Evolutionary conservation across 192 early-diverging fungal genomes (phyloP).

Genomic region (Backusella westeae): DNA sequence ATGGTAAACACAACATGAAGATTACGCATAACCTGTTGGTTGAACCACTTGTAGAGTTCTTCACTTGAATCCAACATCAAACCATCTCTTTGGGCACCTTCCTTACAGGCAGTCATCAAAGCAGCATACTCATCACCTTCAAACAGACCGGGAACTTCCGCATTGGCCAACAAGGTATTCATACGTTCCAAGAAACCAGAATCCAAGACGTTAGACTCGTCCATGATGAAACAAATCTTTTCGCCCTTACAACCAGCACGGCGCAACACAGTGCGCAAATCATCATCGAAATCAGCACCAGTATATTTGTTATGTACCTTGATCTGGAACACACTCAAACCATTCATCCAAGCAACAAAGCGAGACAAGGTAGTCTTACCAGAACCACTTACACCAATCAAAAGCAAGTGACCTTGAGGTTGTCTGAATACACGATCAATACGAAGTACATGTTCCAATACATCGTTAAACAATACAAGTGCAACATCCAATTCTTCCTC

Average conservation of each 20-base stretch:
- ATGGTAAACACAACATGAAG: conserved; percentile 99
- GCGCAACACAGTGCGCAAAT: conserved; percentile 85
- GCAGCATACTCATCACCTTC: conserved; percentile 97
- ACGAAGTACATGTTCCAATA: conserved; percentile 94
- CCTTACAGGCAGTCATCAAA: conserved; percentile 93
- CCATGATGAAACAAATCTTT: conserved; percentile 97
- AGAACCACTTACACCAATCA: conserved; percentile 96
- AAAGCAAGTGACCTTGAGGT: conserved; percentile 94
- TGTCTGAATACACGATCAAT: conserved; percentile 99
- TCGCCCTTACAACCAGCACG: conserved; percentile 96
- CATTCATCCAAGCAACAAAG: conserved; percentile 99
- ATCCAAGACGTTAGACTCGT: conserved; percentile 97
- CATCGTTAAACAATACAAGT: conserved; percentile 96
- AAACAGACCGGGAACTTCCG: conserved; percentile 98
- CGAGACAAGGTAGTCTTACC: conserved; percentile 98
- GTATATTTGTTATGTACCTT: conserved; percentile 98
- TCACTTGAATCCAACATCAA: conserved; percentile 90
- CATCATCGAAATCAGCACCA: conserved; percentile 97
- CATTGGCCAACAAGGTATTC: conserved; percentile 99
- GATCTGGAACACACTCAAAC: conserved; percentile 92
- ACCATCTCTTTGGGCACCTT: conserved; percentile 92
- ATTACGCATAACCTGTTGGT: conserved; percentile 92
- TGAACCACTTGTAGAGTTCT: conserved; percentile 98
- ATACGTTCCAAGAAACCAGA: conserved; percentile 98
- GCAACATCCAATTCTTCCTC: conserved; percentile 99